Evolutionary conservation across 257 asterid species (phyloP).

Genomic region (Asclepias syriaca): DNA sequence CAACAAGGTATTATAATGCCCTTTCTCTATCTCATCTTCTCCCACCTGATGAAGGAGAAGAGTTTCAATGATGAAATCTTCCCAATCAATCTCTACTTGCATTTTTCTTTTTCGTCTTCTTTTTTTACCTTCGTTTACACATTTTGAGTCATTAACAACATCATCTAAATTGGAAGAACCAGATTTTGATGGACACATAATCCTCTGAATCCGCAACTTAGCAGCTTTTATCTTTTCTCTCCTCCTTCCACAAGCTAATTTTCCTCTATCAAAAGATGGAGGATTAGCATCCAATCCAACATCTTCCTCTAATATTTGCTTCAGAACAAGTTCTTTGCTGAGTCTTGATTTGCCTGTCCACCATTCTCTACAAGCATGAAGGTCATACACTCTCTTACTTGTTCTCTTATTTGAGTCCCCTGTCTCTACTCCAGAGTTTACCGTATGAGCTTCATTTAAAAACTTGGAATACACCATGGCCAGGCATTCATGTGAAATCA

Average conservation of each 20-base stretch:
- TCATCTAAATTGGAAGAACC: slow-evolving; percentile 9
- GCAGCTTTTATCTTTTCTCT: slow-evolving; percentile 63
- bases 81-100: slow-evolving; percentile 53
- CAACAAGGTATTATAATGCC: slow-evolving; percentile 64
- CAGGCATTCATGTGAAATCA: slow-evolving; percentile 59
- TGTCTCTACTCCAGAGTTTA: slow-evolving; percentile 23
- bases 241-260: slow-evolving; percentile 40
- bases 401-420: slow-evolving; percentile 22
- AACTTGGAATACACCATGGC: slow-evolving; percentile 46
- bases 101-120: slow-evolving; percentile 31
- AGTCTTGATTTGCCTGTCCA: slow-evolving; percentile 81
- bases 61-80: slow-evolving; percentile 80
- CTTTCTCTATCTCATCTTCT: slow-evolving; percentile 79
- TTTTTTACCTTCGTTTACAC: slow-evolving; percentile 34
- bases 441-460: slow-evolving; percentile 41
- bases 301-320: slow-evolving; percentile 62
- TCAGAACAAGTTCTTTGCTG: slow-evolving; percentile 65
- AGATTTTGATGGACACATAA: slow-evolving; percentile 41
- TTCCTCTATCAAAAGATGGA: slow-evolving; percentile 65
- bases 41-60: slow-evolving; percentile 70
- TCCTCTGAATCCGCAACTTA: slow-evolving; percentile 57
- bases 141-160: slow-evolving; percentile 8
- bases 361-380: slow-evolving; percentile 52
- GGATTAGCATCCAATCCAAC: slow-evolving; percentile 62
- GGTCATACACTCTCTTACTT: slow-evolving; percentile 23